These are phyloP conservation scores for Crataegus laevigata DNA, from an alignment of 306 rosid species.

Conservation along the genomic window DNA sequence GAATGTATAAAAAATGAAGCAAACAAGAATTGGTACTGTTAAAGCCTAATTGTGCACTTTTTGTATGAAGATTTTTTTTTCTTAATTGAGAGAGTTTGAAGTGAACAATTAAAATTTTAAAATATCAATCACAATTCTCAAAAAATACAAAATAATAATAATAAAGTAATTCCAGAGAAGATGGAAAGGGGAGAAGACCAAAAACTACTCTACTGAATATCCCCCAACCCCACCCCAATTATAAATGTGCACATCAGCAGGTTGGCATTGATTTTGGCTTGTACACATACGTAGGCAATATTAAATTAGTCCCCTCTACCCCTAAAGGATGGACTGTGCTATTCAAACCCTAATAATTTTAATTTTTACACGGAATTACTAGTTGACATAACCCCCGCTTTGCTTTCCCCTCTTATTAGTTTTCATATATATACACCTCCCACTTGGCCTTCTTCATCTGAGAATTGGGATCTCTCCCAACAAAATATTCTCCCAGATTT, in stretches of 20 bases:
- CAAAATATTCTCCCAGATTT: neutral
- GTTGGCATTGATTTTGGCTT: constrained; percentile 30
- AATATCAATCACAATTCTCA: no score
- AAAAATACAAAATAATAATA: no score
- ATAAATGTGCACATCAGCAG: constrained; percentile 23
- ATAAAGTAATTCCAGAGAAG: constrained; percentile 1
- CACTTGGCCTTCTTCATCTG: constrained; percentile 6
- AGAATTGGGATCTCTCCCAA: neutral
- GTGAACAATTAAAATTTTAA: no score
- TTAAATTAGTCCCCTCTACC: neutral
- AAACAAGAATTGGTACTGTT: no score
- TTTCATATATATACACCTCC: constrained; percentile 30
- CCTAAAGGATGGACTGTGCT: neutral
- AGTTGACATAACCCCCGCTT: constrained; percentile 40
- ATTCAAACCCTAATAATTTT: constrained; percentile 7
- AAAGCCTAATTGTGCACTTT: no score
- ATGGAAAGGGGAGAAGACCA: constrained; percentile 1
- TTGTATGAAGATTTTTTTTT: no score
- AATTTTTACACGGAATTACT: constrained; percentile 22
- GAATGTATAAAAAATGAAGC: no score
- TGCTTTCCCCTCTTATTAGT: constrained; percentile 11
- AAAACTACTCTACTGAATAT: neutral
- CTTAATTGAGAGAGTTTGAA: no score
- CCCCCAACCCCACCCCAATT: constrained; percentile 2
- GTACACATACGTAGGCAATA: constrained; percentile 26